Conservation (phyloP, 2,329 filamentous ascomycete species). For the Aspergillus fumigatus region DNA sequence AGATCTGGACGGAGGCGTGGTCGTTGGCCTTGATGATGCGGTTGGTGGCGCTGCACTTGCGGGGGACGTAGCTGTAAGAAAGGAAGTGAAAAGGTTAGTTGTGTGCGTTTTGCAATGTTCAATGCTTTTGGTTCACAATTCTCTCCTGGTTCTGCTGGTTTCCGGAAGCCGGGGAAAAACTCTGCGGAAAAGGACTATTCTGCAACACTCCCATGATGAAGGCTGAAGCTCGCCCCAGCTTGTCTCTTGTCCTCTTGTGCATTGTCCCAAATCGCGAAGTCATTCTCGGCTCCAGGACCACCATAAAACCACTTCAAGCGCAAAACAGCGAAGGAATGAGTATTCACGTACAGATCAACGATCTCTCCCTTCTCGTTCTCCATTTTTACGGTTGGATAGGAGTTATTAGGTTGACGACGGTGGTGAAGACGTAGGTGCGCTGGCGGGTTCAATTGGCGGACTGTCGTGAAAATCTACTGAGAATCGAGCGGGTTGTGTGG, state of each 20-base stretch:
- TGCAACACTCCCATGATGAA: not conserved
- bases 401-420: constrained; percentile 34
- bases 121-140: constrained; percentile 4
- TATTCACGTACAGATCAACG: constrained; percentile 82
- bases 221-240: not conserved
- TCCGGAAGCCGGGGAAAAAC: not conserved
- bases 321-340: constrained; percentile 12
- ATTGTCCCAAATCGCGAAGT: not conserved
- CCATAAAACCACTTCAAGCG: not conserved
- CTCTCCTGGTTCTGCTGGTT: constrained; percentile 2
- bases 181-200: not conserved
- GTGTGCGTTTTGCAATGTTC: constrained; percentile 10
- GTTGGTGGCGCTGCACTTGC: constrained; percentile 98
- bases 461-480: constrained; percentile 24
- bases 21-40: constrained; percentile 99
- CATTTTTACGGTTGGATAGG: constrained; percentile 62
- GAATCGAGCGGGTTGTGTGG: constrained; percentile 33
- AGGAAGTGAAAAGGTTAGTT: constrained; percentile 7
- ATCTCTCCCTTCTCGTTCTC: constrained; percentile 99
- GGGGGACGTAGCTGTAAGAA: constrained; percentile 77
- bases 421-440: constrained; percentile 23
- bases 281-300: not conserved
- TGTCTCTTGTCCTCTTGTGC: not conserved
- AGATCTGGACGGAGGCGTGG: constrained; percentile 97
- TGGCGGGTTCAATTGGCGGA: constrained; percentile 25